These are phyloP conservation scores for Apiospora pterosperma DNA, from an alignment of 2,329 filamentous ascomycete species.

Conservation along the genomic window DNA sequence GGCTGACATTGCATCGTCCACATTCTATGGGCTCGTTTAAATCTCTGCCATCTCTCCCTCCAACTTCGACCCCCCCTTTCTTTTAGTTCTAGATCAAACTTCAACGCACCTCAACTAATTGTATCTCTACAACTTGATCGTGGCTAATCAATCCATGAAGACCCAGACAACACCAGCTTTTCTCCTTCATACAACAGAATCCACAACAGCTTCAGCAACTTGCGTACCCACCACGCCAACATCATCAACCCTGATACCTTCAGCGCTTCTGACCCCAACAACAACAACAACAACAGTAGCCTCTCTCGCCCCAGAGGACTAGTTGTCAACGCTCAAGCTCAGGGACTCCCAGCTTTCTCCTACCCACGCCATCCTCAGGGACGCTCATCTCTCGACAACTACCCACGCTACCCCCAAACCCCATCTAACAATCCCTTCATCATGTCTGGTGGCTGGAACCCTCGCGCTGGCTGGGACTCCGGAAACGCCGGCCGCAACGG, in stretches of 20 bases:
- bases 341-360: background rate
- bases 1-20: background rate
- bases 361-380: background rate
- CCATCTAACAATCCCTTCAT: background rate
- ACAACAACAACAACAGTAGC: background rate
- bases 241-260: background rate
- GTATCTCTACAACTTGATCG: background rate
- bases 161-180: background rate
- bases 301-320: background rate
- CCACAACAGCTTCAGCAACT: background rate
- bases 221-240: background rate
- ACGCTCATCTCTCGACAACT: background rate
- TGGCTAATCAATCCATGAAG: background rate
- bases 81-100: background rate
- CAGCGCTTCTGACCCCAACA: background rate
- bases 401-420: background rate
- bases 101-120: background rate
- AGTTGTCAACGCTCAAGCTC: background rate
- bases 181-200: background rate
- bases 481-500: conserved; percentile 11
- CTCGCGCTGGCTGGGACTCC: conserved; percentile 35
- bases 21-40: background rate
- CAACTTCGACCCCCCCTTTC: background rate
- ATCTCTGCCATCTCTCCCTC: background rate
- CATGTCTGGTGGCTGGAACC: conserved; percentile 25